Evolutionary conservation across 1,139 yeast genomes (phyloP).

Genomic region (Saccharomyces uvarum): DNA sequence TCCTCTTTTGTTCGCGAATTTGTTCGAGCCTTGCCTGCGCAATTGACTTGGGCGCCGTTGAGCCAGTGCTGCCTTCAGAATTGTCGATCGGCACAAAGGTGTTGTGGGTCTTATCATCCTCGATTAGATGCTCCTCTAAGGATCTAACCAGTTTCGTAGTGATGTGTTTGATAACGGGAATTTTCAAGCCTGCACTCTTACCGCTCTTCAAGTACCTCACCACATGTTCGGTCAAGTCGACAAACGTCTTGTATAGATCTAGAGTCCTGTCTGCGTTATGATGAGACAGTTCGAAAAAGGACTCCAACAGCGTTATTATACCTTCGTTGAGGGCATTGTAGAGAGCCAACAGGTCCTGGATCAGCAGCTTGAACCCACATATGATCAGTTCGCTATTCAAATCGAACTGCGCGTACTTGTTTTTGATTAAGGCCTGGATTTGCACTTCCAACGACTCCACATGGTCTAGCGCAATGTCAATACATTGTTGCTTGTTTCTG

Average conservation of each 20-base stretch:
- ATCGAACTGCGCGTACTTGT: slow-evolving; percentile 60
- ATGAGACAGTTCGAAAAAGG: slow-evolving; percentile 85
- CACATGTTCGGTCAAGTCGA: slow-evolving; percentile 78
- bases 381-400: slow-evolving; percentile 74
- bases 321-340: slow-evolving; percentile 93
- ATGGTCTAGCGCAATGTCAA: slow-evolving; percentile 40
- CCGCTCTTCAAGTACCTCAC: slow-evolving; percentile 84
- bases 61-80: slow-evolving; percentile 7
- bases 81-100: slow-evolving; percentile 12
- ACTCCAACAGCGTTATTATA: slow-evolving; percentile 83
- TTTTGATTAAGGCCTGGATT: slow-evolving; percentile 65
- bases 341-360: slow-evolving; percentile 73
- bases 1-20: slow-evolving; percentile 26
- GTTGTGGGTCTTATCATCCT: slow-evolving; percentile 15
- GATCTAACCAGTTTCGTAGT: slow-evolving; percentile 87
- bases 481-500: not conserved
- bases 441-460: slow-evolving; percentile 79
- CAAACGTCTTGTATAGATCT: slow-evolving; percentile 74
- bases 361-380: slow-evolving; percentile 78
- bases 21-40: slow-evolving; percentile 25
- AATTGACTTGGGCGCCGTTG: slow-evolving; percentile 9
- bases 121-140: slow-evolving; percentile 61
- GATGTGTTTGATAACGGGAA: slow-evolving; percentile 96
- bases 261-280: slow-evolving; percentile 82
- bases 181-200: slow-evolving; percentile 80